Conservation (phyloP, 164 flowering plant genomes). For the Nelumbo lutea region DNA sequence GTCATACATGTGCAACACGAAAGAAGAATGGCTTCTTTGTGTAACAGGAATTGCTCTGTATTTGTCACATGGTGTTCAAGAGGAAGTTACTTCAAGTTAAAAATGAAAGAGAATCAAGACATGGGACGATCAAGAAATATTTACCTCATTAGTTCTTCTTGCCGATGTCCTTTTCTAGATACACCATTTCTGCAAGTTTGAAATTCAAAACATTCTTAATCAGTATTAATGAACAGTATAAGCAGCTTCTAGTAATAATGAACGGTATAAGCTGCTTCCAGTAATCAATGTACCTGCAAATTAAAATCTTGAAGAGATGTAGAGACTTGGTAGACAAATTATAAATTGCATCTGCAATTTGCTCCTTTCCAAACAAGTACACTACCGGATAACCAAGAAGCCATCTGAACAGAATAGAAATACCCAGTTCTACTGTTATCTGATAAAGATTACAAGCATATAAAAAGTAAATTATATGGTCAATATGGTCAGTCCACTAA, state of each 20-base stretch:
- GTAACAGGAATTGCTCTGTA: too few relatives aligned
- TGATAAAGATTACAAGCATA: neutral
- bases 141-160: slow-evolving; percentile 76
- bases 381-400: slow-evolving; percentile 90
- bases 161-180: slow-evolving; percentile 26
- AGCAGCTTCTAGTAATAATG: neutral
- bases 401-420: slow-evolving; percentile 54
- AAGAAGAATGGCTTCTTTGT: too few relatives aligned
- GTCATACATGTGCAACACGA: too few relatives aligned
- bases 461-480: neutral
- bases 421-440: neutral
- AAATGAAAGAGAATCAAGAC: too few relatives aligned
- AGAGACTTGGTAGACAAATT: slow-evolving; percentile 82
- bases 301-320: slow-evolving; percentile 49
- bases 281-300: slow-evolving; percentile 47
- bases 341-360: slow-evolving; percentile 56
- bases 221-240: neutral
- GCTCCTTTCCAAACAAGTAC: slow-evolving; percentile 68
- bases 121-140: too few relatives aligned
- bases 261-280: neutral
- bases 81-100: too few relatives aligned
- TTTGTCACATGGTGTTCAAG: too few relatives aligned
- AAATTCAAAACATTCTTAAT: neutral
- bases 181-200: slow-evolving; percentile 36
- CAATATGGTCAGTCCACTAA: neutral